Evolutionary conservation across 2,329 filamentous ascomycete species (phyloP).

Genomic region (Mycosphaerella sp.): DNA sequence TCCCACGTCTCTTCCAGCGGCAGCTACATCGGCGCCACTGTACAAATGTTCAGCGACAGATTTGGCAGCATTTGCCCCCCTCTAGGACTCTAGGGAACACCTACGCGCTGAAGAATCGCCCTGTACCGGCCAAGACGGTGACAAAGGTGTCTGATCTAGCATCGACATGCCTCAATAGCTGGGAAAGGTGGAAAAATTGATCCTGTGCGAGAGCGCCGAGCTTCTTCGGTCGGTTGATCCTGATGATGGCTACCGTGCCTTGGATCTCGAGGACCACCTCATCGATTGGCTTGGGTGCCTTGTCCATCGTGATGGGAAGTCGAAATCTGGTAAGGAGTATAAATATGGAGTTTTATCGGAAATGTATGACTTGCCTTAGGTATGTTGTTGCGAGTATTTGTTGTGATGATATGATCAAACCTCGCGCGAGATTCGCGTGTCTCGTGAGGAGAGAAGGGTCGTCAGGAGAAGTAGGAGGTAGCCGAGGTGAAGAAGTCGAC

Average conservation of each 20-base stretch:
- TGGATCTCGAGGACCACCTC: conserved; percentile 49
- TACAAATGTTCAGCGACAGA: conserved; percentile 10
- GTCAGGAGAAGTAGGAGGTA: background rate
- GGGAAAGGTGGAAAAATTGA: conserved; percentile 61
- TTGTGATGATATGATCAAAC: background rate
- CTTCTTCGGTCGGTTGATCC: conserved; percentile 76
- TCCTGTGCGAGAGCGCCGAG: conserved; percentile 71
- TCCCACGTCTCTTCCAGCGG: conserved; percentile 35
- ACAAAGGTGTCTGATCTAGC: conserved; percentile 72
- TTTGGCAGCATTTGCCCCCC: background rate
- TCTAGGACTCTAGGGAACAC: conserved; percentile 22
- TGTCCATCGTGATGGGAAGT: conserved; percentile 12
- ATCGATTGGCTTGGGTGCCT: conserved; percentile 16
- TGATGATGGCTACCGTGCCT: conserved; percentile 73
- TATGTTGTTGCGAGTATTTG: background rate
- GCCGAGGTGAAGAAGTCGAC: background rate
- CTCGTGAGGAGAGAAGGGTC: background rate
- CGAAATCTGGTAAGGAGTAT: background rate
- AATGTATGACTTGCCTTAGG: background rate
- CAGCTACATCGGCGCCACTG: conserved; percentile 73
- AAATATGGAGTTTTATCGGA: background rate
- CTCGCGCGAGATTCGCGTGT: background rate
- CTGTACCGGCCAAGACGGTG: conserved; percentile 76
- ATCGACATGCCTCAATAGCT: conserved; percentile 69
- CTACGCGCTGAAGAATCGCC: conserved; percentile 81